Conservation (phyloP, 306 rosid species). For the Quercus variabilis region DNA sequence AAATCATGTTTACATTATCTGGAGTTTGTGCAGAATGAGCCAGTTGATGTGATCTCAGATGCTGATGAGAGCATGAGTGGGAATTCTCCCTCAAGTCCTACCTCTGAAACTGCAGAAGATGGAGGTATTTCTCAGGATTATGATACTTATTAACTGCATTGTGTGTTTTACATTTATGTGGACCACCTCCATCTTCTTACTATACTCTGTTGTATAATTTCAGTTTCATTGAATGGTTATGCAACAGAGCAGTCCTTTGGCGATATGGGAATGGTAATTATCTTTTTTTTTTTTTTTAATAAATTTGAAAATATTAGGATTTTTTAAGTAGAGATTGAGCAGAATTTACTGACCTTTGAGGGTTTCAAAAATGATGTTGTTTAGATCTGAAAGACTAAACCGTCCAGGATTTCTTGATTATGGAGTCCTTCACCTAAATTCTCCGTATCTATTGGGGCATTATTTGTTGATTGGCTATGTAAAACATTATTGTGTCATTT, state of each 20-base stretch:
- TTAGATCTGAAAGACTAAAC: neutral
- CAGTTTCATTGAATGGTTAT: constrained; percentile 50
- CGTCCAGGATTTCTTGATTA: neutral
- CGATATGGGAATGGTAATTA: constrained; percentile 52
- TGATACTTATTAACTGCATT: constrained; percentile 12
- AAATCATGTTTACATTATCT: neutral
- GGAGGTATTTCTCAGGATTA: constrained; percentile 38
- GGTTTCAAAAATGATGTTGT: constrained; percentile 6
- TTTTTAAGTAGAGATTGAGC: constrained; percentile 1
- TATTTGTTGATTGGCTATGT: neutral
- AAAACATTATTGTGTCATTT: neutral
- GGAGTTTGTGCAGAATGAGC: constrained; percentile 46
- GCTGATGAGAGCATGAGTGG: constrained; percentile 44
- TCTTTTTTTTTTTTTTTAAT: neutral
- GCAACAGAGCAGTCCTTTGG: constrained; percentile 33
- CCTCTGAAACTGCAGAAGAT: constrained; percentile 50
- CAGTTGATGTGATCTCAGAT: constrained; percentile 50
- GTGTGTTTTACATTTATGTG: constrained; percentile 20
- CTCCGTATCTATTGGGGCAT: neutral
- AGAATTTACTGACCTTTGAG: constrained; percentile 7
- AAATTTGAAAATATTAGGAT: neutral
- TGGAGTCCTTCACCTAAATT: constrained; percentile 4
- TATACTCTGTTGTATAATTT: constrained; percentile 26
- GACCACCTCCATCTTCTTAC: constrained; percentile 19
- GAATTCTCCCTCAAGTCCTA: constrained; percentile 54